phyloP scores from a whole-genome alignment of 2,329 filamentous ascomycete species.

The Calonectria henricotiae region DNA sequence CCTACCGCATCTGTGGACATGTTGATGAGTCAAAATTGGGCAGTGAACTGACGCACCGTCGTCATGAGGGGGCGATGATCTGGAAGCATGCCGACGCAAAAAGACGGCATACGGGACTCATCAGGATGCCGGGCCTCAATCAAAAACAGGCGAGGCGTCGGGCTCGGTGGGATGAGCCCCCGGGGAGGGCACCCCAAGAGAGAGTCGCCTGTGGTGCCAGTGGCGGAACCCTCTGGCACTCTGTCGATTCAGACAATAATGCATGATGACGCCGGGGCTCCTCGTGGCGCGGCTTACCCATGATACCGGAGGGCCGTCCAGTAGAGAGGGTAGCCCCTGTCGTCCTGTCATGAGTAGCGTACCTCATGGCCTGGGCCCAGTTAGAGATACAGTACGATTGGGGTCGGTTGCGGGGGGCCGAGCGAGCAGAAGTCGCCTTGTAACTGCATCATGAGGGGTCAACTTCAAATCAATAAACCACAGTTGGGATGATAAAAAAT shows the following conservation, averaged over 20 bases:
- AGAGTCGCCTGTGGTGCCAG: background rate
- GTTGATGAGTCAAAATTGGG: slow-evolving; percentile 28
- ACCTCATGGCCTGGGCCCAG: slow-evolving; percentile 13
- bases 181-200: background rate
- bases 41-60: slow-evolving; percentile 25
- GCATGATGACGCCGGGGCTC: slow-evolving; percentile 37
- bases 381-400: slow-evolving; percentile 7
- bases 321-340: slow-evolving; percentile 4
- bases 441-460: background rate
- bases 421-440: background rate
- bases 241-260: slow-evolving; percentile 29
- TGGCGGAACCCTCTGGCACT: slow-evolving; percentile 31
- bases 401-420: slow-evolving; percentile 1
- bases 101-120: slow-evolving; percentile 9
- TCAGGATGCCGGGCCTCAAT: slow-evolving; percentile 17
- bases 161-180: slow-evolving; percentile 16
- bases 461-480: background rate
- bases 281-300: slow-evolving; percentile 12
- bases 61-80: slow-evolving; percentile 24
- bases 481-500: too few relatives aligned
- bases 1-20: background rate
- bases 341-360: slow-evolving; percentile 17
- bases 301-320: slow-evolving; percentile 11
- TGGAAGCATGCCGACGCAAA: slow-evolving; percentile 21
- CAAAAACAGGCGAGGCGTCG: slow-evolving; percentile 11